Conservation (phyloP, 306 rosid genomes). For the Acacia melanoxylon region DNA sequence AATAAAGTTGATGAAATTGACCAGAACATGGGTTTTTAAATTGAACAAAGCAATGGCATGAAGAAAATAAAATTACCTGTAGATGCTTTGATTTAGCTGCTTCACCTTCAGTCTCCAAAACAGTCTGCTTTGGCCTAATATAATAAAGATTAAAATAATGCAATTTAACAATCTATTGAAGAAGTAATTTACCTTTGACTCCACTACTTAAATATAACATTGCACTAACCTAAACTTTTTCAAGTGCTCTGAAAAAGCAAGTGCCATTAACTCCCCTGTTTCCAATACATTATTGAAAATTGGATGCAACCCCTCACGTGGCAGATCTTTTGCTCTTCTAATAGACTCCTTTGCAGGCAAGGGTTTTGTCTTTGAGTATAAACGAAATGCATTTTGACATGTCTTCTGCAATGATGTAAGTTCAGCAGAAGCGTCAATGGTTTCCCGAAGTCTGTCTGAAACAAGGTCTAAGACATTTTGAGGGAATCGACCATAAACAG, state of each 20-base stretch:
- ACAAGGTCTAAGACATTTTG: constrained; percentile 82
- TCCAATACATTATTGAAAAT: constrained; percentile 68
- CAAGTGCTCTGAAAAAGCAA: constrained; percentile 96
- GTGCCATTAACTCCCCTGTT: constrained; percentile 85
- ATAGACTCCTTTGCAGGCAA: constrained; percentile 86
- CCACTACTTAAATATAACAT: constrained; percentile 5
- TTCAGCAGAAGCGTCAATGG: constrained; percentile 76
- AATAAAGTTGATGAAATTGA: background rate
- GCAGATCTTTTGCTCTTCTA: constrained; percentile 77
- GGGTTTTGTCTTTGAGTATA: constrained; percentile 86
- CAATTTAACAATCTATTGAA: constrained; percentile 15
- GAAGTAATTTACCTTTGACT: constrained; percentile 2
- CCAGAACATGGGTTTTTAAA: background rate
- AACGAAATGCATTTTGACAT: constrained; percentile 75
- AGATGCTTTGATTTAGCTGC: constrained; percentile 69
- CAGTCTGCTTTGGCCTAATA: constrained; percentile 87
- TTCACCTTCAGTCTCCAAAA: constrained; percentile 95
- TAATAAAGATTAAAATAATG: constrained; percentile 21
- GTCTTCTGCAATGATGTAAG: constrained; percentile 55
- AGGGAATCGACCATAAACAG: constrained; percentile 91
- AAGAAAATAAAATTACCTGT: constrained; percentile 45
- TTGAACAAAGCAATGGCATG: constrained; percentile 14
- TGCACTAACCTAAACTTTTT: constrained; percentile 76
- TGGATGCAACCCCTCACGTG: constrained; percentile 86
- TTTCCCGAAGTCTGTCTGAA: constrained; percentile 83